Conservation (phyloP, 345 rosid species). For the Syzygium oleosum region DNA sequence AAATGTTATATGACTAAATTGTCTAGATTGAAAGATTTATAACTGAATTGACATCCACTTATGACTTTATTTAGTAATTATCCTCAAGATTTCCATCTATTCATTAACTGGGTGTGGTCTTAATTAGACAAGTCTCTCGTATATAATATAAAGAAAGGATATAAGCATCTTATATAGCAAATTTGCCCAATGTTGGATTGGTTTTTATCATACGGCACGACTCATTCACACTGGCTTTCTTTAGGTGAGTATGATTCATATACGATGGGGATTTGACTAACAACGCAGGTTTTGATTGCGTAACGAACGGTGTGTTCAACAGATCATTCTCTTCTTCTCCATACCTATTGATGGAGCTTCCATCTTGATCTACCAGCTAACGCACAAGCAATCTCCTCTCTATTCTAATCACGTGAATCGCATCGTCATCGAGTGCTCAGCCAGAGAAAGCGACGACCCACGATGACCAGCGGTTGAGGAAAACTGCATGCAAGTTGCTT, state of each 20-base stretch:
- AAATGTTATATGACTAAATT: neutral
- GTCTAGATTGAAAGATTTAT: neutral
- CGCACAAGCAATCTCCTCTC: neutral
- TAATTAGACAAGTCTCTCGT: neutral
- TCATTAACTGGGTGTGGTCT: neutral
- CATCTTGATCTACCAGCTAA: neutral
- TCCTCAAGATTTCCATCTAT: neutral
- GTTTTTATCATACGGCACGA: neutral
- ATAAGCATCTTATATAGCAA: neutral
- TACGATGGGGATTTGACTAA: neutral
- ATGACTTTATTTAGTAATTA: rapidly evolving
- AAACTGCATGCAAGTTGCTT: neutral
- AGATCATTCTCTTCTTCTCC: neutral
- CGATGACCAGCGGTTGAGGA: neutral
- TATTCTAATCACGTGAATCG: neutral
- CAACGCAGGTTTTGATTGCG: neutral
- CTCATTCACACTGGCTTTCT: neutral
- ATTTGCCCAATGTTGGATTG: neutral
- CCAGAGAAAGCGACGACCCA: neutral
- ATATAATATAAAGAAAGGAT: neutral
- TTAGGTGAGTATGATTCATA: neutral
- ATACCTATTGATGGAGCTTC: neutral
- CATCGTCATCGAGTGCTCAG: neutral
- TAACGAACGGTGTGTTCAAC: neutral
- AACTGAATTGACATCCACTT: neutral